Base-by-base conservation (phyloP, 805 yeast species). In the Zygosaccharomyces rouxii region DNA sequence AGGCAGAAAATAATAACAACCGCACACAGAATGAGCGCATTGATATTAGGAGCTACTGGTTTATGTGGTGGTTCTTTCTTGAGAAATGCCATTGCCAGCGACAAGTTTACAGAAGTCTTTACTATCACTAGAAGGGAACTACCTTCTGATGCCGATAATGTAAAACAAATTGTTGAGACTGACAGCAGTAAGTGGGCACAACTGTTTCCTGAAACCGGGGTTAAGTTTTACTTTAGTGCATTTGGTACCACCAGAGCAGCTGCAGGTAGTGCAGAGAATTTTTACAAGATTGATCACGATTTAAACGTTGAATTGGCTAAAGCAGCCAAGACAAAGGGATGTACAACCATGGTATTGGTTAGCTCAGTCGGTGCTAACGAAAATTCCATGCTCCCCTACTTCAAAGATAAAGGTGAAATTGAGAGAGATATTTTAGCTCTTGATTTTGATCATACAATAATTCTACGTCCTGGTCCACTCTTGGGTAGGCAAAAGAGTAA, bases 1-100 rank as follows among this genome's bases (percentile, higher is more conserved):
- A 22, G 19, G 3, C 21, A 14, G 4, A 14, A 11, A 25, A 22
- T 21, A 19, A 40, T 22, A 23, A 7, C 7, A 18, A 19, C 9
- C 35, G 31, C n/a, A 14, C 11, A 7, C 13, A 29, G 30, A 37
- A 59, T 56, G 60, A 62, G 57, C 31, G 66, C 68, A 11, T 67
- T 77, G 38, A 58, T 75, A 13, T 64, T 86, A 38, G 96, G 96
- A 2, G 76, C 89, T 25, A 88, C 96, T 1, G 96, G 96, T 2
- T 68, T 87, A 18, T 83, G 84, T 48, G 97, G 96, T 7, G 56
- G 72, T 21, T 73, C 70, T 21, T 74, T 86, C 50, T 61, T 86
- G 46, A 74, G 71, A 46, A 66, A 66, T 22, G 78, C 79, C 5
- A 64, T 66, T 33, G 52, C 59, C 7, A 64, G 77, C 3, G 50